These are phyloP conservation scores for Ceratocystiopsis brevicomis DNA, from an alignment of 2,329 filamentous ascomycete species.

Conservation along the genomic window DNA sequence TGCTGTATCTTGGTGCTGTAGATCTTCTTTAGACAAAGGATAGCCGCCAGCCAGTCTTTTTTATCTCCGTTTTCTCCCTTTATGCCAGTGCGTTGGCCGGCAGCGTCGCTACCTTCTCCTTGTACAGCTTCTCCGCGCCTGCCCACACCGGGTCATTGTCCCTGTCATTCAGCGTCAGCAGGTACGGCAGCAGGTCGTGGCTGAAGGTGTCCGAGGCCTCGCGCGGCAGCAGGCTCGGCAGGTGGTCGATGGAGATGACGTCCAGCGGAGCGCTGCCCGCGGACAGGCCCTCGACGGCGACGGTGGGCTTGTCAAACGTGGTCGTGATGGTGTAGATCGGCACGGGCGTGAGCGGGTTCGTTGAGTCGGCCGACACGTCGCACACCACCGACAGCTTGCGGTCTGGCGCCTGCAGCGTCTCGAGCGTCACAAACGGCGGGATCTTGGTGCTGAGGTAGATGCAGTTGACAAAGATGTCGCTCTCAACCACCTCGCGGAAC, in stretches of 20 bases:
- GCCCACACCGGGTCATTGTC: slow-evolving; percentile 60
- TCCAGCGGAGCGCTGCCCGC: slow-evolving; percentile 37
- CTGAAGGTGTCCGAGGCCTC: slow-evolving; percentile 77
- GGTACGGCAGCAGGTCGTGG: slow-evolving; percentile 54
- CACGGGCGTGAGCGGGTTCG: slow-evolving; percentile 41
- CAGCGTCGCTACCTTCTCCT: slow-evolving; percentile 47
- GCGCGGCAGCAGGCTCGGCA: slow-evolving; percentile 65
- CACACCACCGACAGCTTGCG: slow-evolving; percentile 65
- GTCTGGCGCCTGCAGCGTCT: slow-evolving; percentile 35
- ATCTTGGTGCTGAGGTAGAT: slow-evolving; percentile 65
- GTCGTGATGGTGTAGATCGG: slow-evolving; percentile 74
- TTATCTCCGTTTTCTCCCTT: no score
- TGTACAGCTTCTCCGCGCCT: slow-evolving; percentile 66
- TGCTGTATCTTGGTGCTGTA: no score
- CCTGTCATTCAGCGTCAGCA: slow-evolving; percentile 62
- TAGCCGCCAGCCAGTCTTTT: no score
- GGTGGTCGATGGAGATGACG: slow-evolving; percentile 77
- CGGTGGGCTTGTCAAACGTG: slow-evolving; percentile 75
- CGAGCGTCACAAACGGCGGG: slow-evolving; percentile 62
- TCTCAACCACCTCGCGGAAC: slow-evolving; percentile 58
- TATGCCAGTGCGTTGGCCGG: slow-evolving; percentile 1
- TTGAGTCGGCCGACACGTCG: slow-evolving; percentile 61
- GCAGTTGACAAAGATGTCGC: slow-evolving; percentile 68
- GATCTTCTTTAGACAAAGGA: no score
- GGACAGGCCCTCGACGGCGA: slow-evolving; percentile 35